Evolutionary conservation across 495 filamentous ascomycete genomes (phyloP), one percentile per base, ranked within the genome.

Genomic region (Tetracladium marchalianum): DNA sequence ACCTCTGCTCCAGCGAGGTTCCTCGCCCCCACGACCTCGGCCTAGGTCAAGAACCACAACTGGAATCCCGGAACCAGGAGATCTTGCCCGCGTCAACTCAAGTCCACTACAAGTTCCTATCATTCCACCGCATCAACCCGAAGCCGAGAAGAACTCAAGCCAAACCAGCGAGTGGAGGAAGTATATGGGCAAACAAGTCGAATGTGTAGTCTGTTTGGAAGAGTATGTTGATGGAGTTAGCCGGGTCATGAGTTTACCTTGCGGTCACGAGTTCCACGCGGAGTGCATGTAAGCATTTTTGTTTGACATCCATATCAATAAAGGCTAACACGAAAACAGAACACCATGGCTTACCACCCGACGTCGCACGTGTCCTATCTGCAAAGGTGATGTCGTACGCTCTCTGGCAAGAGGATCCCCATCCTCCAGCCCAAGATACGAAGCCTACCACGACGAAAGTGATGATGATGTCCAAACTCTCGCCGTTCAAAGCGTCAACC

Each of bases 291-390:
- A 73, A 84, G 90, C 82, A 39, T 44, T 34, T 42, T 31, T 24
- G 4, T n/a, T 13, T 31, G 36, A 24, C 15, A 9, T 18, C 34
- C 31, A 3, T 4, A 31, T 31, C 1, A 18, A 35, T 39, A 44
- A 22, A 45, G 9, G 44, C 50, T 51, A 46, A 56, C 38, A 34
- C 37, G 44, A 53, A 47, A 38, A 51, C 31, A 97, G 90, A 60
- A 97, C 92, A 11, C 93, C 93, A n/a, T 98, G 92, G 92, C 68
- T 98, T 31, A 95, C 87, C 9, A 96, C 90, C 31, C 82, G 90
- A 35, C 85, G 90, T 43, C 80, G 92, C 52, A 97, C 93, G 19
- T 98, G 92, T 54, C 92, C 92, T 5, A 97, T 98, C 36, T 98
- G 92, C 70, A 97, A 97, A 63, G 88, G 87, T 19, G 92, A 98